These are phyloP conservation scores for Uromyces viciae-fabae DNA, from an alignment of 1,284 basidiomycete genomes.

Conservation along the genomic window DNA sequence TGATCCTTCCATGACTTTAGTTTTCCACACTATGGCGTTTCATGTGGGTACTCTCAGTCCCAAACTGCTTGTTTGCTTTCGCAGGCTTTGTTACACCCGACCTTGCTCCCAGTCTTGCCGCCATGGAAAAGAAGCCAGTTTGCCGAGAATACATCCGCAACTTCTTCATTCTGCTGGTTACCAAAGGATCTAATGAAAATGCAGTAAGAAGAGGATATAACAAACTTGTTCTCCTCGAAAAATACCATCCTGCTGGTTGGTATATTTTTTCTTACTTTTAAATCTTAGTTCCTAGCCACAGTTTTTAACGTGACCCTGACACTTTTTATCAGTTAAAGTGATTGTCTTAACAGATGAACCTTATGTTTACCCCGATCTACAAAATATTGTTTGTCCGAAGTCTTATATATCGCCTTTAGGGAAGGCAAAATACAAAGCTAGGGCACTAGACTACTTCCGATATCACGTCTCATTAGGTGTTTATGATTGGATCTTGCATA, in stretches of 20 bases:
- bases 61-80: conserved; percentile 56
- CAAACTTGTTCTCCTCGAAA: conserved; percentile 56
- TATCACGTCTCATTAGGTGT: conserved; percentile 56
- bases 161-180: conserved; percentile 56
- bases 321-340: conserved; percentile 51
- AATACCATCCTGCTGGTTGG: conserved; percentile 55
- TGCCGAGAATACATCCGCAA: conserved; percentile 56
- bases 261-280: background rate
- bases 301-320: too few relatives aligned
- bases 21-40: conserved; percentile 56
- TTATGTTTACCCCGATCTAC: conserved; percentile 56
- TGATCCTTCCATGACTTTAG: conserved; percentile 24
- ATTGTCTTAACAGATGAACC: conserved; percentile 57
- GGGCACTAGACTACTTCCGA: conserved; percentile 57
- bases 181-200: conserved; percentile 56
- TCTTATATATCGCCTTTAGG: conserved; percentile 56
- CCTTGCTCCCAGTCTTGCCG: conserved; percentile 54
- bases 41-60: conserved; percentile 55
- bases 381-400: conserved; percentile 57
- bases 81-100: conserved; percentile 54
- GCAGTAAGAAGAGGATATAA: conserved; percentile 56
- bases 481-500: conserved; percentile 56
- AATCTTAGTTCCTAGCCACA: background rate
- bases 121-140: conserved; percentile 55
- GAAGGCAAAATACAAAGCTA: conserved; percentile 58